Base-by-base conservation (phyloP, 257 asterid species). In the Solanum dulcamara region DNA sequence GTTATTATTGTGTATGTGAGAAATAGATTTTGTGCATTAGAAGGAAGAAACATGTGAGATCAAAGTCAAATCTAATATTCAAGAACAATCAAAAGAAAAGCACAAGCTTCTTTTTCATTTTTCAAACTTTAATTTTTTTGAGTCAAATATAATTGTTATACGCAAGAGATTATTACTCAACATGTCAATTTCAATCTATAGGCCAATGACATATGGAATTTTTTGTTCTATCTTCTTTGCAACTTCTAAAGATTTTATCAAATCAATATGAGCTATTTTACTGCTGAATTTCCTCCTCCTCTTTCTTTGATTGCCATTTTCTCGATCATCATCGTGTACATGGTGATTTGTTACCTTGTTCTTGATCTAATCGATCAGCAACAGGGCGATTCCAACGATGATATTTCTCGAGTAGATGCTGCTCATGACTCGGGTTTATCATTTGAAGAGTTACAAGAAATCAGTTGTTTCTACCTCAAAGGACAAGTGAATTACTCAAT, bases 241-340 rank as follows among this genome's bases (percentile, higher is more conserved):
- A 26, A 42, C 13, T 35, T 35, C 51, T 38, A 7, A 77, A 77
- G 17, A 28, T 17, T 8, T 17, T 77, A 17, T 9, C 28, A 48
- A 10, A 46, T 4, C 50, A 66, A 88, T 30, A 64, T 90, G 93
- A 81, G 30, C 40, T 80, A 79, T 59, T 64, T 88, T 66, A 72
- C 86, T 38, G 88, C 84, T 32, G 94, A 91, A 62, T 87, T 89
- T 1, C 94, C 94, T 53, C 92, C 91, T 60, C 87, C 87, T 44
- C 90, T 93, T 82, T 90, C 93, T 81, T 85, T 91, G 84, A 17
- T 93, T 22, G 88, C 89, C 85, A 88, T 90, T 50, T 74, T 88
- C 9, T 88, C 88, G 67, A 85, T 93, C 72, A 87, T 91, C 84
- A 28, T 89, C 0, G 90, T 87, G 26, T 91, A 93, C 48, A 70